Evolutionary conservation across 1,139 yeast species (phyloP), one percentile per base, ranked within the genome.

Genomic region (Barnettozyma hawaiiensis): DNA sequence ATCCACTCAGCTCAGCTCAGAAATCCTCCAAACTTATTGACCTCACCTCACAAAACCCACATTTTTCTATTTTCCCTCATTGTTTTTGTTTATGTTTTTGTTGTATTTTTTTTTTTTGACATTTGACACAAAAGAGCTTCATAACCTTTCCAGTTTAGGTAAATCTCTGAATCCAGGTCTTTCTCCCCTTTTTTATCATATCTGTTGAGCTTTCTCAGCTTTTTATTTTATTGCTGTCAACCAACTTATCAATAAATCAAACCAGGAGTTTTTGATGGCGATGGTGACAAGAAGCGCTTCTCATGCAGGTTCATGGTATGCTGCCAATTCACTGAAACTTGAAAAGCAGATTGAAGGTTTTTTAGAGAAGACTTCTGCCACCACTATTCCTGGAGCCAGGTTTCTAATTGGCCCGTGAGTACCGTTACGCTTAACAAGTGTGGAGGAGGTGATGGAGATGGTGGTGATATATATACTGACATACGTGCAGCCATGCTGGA

Each of bases 301-400:
- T 3, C 97, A 89, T 59, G 82, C 96, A 2, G 97, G 97, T 1
- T 64, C 85, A 2, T 92, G 98, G 98, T 92, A 92, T 61, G 59
- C 77, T 7, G 70, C 69, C 14, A 70, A 71, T 44, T 57, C 71
- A 2, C 42, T 54, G 3, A 59, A 59, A 18, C 68, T 89, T 19
- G 59, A 66, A 3, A 47, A 55, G 5, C 85, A 84, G 52, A 52
- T 89, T 23, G 70, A 70, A 11, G 55, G 55, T 2, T 76, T 67
- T 52, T 61, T 81, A 37, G 52, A 55, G 28, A 43, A 60, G 49
- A 58, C 67, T 29, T 51, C 57, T 12, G 51, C 51, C 23, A 46
- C 49, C 19, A 46, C 49, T 18, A 55, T 62, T 2, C 56, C 67
- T 0, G 85, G 83, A 1, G 87, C 95, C 15, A 67, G 96, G 42